Evolutionary conservation across 768 basidiomycete genomes (phyloP), one percentile per base, ranked within the genome.

Genomic region (Cystofilobasidium ferigula): DNA sequence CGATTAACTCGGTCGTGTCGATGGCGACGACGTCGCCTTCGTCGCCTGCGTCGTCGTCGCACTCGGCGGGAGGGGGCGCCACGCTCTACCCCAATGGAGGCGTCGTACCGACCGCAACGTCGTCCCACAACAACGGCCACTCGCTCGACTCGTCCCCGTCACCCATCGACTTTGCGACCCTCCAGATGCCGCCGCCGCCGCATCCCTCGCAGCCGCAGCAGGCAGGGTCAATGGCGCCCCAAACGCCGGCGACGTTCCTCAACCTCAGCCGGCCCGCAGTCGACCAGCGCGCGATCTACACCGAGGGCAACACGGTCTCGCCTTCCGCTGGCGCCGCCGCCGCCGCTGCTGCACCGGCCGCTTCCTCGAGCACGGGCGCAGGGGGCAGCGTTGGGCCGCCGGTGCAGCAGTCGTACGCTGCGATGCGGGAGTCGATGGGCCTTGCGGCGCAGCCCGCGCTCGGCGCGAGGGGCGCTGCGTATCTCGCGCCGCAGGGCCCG

Each of bases 141-240:
- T 45, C 70, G 4, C 65, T 69, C 8, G 63, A 71, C 14, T 74
- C 73, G 9, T 75, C 86, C 0, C 89, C 91, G 0, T 89, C 87
- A 7, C 90, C 91, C 2, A 89, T 94, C 1, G 91, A 94, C 76
- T 76, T 78, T 34, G 72, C 69, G 22, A 69, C 70, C 13, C 72
- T 88, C 24, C 81, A 84, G 13, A 91, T 93, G 89, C 89, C 89
- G 1, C 90, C 91, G 0, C 88, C 89, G 10, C 87, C 87, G 12
- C 77, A 81, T 9, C 82, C 83, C 5, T 74, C 30, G 54, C 72
- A 54, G 51, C 28, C 5, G 14, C 51, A 54, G 51, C 26, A 54
- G 16, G 9, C 45, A 7, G 45, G 45, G 22, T 4, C 20, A n/a
- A 24, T 84, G 65, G 58, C 58, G 26, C 65, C 65, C 22, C 65